phyloP scores from a whole-genome alignment of 2,329 filamentous ascomycete genomes.

The Diaporthe capsici region DNA sequence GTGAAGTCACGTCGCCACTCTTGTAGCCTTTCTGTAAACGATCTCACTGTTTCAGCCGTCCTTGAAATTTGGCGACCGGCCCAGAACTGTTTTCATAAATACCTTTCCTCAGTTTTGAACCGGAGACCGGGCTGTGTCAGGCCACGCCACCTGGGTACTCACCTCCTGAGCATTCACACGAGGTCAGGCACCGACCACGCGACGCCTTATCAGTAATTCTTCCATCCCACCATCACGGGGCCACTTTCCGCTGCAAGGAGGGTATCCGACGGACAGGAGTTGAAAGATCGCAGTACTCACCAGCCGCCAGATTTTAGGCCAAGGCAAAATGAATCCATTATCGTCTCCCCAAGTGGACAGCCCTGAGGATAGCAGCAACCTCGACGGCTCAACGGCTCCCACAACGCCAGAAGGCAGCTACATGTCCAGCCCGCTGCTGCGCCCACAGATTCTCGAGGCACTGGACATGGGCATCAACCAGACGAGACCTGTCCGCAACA shows the following conservation, averaged over 20 bases:
- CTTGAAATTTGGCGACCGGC: neutral
- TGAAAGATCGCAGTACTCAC: neutral
- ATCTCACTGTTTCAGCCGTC: too few species aligned
- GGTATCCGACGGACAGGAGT: neutral
- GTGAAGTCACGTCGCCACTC: slow-evolving; percentile 2
- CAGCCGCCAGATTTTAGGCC: neutral
- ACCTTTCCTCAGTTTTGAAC: neutral
- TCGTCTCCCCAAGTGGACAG: slow-evolving; percentile 45
- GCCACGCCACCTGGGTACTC: neutral
- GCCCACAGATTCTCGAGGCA: slow-evolving; percentile 45
- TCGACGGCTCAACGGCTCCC: slow-evolving; percentile 58
- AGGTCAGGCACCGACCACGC: slow-evolving; percentile 19
- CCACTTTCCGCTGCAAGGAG: neutral
- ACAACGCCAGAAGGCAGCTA: slow-evolving; percentile 61
- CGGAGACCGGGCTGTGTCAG: neutral
- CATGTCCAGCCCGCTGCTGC: slow-evolving; percentile 57
- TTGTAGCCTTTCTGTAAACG: neutral
- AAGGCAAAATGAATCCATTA: slow-evolving; percentile 42
- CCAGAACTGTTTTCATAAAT: neutral
- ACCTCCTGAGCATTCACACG: slow-evolving; percentile 21
- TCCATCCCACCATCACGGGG: neutral
- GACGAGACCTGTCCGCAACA: slow-evolving; percentile 62
- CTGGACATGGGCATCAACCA: slow-evolving; percentile 42
- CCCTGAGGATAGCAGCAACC: slow-evolving; percentile 49
- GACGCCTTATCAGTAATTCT: neutral